Evolutionary conservation across 192 early-diverging fungal genomes (phyloP).

Genomic region (Linnemannia elongata): DNA sequence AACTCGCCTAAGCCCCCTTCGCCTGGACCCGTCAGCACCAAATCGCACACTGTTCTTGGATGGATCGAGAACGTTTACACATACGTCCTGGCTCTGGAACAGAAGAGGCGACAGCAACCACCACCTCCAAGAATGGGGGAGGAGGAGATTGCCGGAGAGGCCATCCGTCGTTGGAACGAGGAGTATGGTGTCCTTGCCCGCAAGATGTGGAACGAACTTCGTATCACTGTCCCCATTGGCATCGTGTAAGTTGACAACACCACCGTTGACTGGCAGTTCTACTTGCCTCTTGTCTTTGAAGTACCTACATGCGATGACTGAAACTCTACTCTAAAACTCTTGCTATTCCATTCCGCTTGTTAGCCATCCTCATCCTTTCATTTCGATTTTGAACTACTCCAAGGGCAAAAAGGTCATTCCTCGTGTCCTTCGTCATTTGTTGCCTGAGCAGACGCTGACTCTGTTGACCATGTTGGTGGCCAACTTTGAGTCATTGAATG

Average conservation of each 20-base stretch:
- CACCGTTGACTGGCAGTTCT: background rate
- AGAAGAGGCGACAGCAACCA: slow-evolving; percentile 80
- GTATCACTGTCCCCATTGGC: slow-evolving; percentile 69
- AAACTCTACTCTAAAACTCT: background rate
- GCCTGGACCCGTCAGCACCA: slow-evolving; percentile 63
- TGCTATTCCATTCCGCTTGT: background rate
- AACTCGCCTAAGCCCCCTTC: slow-evolving; percentile 50
- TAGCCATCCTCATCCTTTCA: slow-evolving; percentile 88
- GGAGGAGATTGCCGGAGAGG: slow-evolving; percentile 65
- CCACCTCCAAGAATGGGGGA: slow-evolving; percentile 64
- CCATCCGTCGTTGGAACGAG: slow-evolving; percentile 63
- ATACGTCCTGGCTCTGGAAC: slow-evolving; percentile 85
- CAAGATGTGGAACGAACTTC: slow-evolving; percentile 75
- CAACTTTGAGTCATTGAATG: slow-evolving; percentile 80
- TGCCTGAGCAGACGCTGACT: slow-evolving; percentile 82
- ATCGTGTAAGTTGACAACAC: slow-evolving; percentile 62
- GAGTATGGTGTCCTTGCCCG: slow-evolving; percentile 61
- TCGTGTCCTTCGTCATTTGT: slow-evolving; percentile 82
- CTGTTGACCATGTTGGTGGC: slow-evolving; percentile 83
- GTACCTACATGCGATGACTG: background rate
- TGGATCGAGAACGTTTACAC: slow-evolving; percentile 87
- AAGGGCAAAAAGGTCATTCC: slow-evolving; percentile 95
- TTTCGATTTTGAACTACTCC: slow-evolving; percentile 82
- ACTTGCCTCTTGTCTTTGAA: background rate
- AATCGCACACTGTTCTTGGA: slow-evolving; percentile 69